These are phyloP conservation scores for Boletus sp. DNA, from an alignment of 768 basidiomycete genomes.

Conservation along the genomic window DNA sequence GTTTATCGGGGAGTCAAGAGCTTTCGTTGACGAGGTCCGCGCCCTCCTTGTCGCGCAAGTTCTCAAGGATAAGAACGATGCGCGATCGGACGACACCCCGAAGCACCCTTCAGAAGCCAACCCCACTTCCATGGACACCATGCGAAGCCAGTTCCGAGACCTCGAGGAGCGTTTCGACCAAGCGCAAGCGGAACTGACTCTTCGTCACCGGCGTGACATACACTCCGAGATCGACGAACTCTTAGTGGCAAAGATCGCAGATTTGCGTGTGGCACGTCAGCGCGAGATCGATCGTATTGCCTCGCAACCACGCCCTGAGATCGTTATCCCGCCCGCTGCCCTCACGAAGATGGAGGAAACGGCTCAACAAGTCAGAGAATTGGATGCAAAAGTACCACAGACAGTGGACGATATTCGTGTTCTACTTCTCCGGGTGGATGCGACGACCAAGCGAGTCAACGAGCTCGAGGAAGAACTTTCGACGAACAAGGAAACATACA, in stretches of 20 bases:
- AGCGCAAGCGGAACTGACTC: constrained; percentile 29
- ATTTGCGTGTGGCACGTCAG: constrained; percentile 22
- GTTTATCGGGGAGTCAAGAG: constrained; percentile 27
- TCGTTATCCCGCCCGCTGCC: constrained; percentile 20
- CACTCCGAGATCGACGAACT: constrained; percentile 18
- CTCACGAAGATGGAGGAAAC: constrained; percentile 19
- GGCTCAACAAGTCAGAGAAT: constrained; percentile 12
- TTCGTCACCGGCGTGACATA: constrained; percentile 20
- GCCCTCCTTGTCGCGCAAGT: constrained; percentile 22
- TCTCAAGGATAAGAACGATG: constrained; percentile 14
- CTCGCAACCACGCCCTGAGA: constrained; percentile 14
- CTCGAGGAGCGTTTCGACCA: constrained; percentile 33
- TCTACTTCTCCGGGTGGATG: constrained; percentile 25
- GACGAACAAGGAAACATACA: constrained; percentile 11
- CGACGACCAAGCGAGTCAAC: constrained; percentile 17
- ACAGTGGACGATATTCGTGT: constrained; percentile 25
- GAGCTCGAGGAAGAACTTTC: constrained; percentile 25
- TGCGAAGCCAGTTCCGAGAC: constrained; percentile 19
- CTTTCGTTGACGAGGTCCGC: constrained; percentile 25
- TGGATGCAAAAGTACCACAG: constrained; percentile 25
- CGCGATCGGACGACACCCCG: background rate
- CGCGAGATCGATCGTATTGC: constrained; percentile 19
- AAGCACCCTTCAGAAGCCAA: background rate
- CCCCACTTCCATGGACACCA: background rate
- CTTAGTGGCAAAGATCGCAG: constrained; percentile 17